These are phyloP conservation scores for Huiozyma sinensis DNA, from an alignment of 805 yeast genomes.

Conservation along the genomic window DNA sequence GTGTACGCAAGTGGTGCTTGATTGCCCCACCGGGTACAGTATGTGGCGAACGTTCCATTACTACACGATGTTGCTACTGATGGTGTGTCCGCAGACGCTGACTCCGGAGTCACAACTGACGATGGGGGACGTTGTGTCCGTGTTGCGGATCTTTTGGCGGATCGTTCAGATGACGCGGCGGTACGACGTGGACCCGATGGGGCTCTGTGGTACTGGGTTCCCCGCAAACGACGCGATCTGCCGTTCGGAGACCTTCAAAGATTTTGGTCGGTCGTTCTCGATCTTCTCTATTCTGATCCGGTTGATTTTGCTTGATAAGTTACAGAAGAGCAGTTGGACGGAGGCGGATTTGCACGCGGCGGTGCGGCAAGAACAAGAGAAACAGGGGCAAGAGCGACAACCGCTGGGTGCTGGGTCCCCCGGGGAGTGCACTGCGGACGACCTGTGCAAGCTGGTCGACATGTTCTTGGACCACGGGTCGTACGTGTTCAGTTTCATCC, in stretches of 20 bases:
- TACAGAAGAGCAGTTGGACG: conserved; percentile 30
- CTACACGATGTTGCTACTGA: conserved; percentile 7
- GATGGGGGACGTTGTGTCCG: conserved; percentile 7
- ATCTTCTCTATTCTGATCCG: conserved; percentile 3
- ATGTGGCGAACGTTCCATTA: conserved; percentile 9
- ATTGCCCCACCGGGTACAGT: conserved; percentile 10
- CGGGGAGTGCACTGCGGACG: conserved; percentile 34
- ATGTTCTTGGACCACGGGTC: conserved; percentile 19
- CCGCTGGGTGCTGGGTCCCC: conserved; percentile 55
- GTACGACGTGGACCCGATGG: not conserved
- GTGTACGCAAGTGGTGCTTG: conserved; percentile 6
- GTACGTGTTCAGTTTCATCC: conserved; percentile 12
- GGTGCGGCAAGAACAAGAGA: conserved; percentile 12
- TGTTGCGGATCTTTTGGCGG: conserved; percentile 8
- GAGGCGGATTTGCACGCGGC: too few relatives aligned
- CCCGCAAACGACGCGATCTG: not conserved
- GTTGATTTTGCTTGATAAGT: conserved; percentile 1
- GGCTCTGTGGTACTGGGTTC: not conserved
- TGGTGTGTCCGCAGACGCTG: conserved; percentile 2
- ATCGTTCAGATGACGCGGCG: conserved; percentile 2
- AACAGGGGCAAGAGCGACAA: too few relatives aligned
- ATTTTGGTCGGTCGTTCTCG: conserved; percentile 6
- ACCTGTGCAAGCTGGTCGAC: conserved; percentile 4
- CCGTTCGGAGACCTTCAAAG: conserved; percentile 4
- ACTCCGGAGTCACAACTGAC: not conserved